A percentile compares a stretch with the other conserved stretches of the same genome.
Conservation (phyloP, 140 eudicot genomes). For the Flaveria floridana region DNA sequence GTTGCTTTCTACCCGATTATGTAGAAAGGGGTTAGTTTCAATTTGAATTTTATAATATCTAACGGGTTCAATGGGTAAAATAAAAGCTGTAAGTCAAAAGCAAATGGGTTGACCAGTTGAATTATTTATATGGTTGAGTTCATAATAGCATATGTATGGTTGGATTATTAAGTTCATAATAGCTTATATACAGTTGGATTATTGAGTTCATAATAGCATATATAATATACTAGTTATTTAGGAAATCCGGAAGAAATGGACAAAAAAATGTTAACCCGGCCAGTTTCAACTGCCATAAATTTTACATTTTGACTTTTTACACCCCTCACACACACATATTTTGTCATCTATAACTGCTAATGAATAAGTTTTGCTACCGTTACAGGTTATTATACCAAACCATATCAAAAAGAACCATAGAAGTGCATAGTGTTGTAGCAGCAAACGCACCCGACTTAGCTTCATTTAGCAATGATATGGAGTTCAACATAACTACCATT, state of each 20-base stretch:
- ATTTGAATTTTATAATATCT: background rate
- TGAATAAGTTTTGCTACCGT: conserved; percentile 20
- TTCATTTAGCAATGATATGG: conserved; percentile 63
- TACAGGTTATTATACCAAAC: conserved; percentile 82
- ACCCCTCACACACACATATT: background rate
- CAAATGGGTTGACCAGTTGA: background rate
- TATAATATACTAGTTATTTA: background rate
- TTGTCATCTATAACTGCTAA: background rate
- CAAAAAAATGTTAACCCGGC: too few relatives aligned
- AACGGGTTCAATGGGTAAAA: background rate
- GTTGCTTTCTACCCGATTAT: background rate
- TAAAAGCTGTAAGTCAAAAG: background rate
- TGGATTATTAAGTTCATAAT: background rate
- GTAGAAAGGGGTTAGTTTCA: background rate
- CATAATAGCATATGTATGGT: too few relatives aligned
- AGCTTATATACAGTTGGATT: background rate
- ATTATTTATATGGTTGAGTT: background rate
- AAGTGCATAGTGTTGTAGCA: conserved; percentile 81
- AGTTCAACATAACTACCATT: conserved; percentile 79
- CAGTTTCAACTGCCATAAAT: background rate
- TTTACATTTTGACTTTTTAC: background rate
- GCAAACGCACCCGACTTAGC: conserved; percentile 73
- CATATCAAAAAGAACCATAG: conserved; percentile 68
- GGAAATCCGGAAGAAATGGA: background rate
- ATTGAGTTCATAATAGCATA: background rate